Evolutionary conservation across 371 early-diverging fungal species (phyloP), one percentile per base, ranked within the genome.

Genomic region (Actinomortierella ambigua): DNA sequence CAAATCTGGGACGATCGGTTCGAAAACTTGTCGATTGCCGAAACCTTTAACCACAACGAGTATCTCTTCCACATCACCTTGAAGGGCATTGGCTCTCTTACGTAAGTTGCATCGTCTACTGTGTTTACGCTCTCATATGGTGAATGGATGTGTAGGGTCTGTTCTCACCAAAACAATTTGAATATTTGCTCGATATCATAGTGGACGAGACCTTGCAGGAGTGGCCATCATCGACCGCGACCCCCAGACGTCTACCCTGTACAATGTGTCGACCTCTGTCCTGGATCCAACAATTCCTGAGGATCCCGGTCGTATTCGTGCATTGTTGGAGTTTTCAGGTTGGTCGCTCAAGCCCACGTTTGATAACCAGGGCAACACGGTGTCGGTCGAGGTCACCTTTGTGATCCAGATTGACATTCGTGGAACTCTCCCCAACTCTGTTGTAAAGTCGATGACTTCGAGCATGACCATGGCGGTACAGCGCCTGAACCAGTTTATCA

Each of bases 191-290:
- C 23, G 39, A 5, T 17, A 11, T 41, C 23, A 58, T 49, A 79
- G 65, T 54, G 73, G 70, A 41, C 66, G 84, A 18, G 87, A 87
- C 57, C 77, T 85, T 41, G 77, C 81, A 1, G 82, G 81, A 5
- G 80, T 83, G 8, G 79, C 82, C 3, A 84, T 76, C 20, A 80
- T 85, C 50, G 85, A 85, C 27, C 82, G 81, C 3, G 87, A 87
- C 59, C 79, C 83, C 3, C 63, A 65, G 9, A 79, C 77, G 2
- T 83, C 85, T 0, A 75, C 83, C 8, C 78, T 90, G 23, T 82
- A 81, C 43, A 81, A 82, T 46, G 85, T 87, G 1, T 79, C 82
- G 9, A 81, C 86, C 4, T 86, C 86, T 39, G 83, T 87, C 5
- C 65, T 68, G 4, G 86, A 87, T 61, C 44, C 81, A 2, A 77